Conservation (phyloP, 768 basidiomycete species). For the Leccinellum luteum region DNA sequence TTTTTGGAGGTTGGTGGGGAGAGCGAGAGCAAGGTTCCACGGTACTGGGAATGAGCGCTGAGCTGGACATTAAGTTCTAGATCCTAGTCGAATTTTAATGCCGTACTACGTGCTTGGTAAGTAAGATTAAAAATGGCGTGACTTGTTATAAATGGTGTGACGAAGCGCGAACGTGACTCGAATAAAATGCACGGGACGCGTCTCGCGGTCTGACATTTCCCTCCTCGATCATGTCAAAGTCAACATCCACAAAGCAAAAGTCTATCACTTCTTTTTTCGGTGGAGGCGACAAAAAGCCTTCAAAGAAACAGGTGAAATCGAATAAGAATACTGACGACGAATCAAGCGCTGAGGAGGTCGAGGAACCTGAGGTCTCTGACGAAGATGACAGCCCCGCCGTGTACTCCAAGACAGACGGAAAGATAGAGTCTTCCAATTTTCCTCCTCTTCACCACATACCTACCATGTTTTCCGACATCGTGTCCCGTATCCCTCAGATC, state of each 20-base stretch:
- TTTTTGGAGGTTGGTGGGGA: constrained; percentile 74
- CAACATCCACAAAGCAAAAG: constrained; percentile 49
- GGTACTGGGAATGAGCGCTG: constrained; percentile 69
- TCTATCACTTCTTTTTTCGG: constrained; percentile 57
- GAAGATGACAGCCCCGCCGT: constrained; percentile 31
- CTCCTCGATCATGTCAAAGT: constrained; percentile 48
- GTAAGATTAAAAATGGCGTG: constrained; percentile 12
- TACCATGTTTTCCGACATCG: constrained; percentile 74
- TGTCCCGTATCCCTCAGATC: constrained; percentile 62
- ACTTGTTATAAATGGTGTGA: constrained; percentile 14
- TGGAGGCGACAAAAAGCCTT: constrained; percentile 26
- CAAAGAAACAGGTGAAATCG: constrained; percentile 31
- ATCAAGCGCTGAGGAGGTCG: constrained; percentile 33
- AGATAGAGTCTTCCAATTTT: constrained; percentile 56
- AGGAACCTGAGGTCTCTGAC: constrained; percentile 31
- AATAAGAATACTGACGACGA: constrained; percentile 32
- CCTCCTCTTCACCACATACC: constrained; percentile 75
- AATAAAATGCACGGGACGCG: constrained; percentile 19
- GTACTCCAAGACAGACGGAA: constrained; percentile 37
- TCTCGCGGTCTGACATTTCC: neutral
- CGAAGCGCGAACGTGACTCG: constrained; percentile 25
- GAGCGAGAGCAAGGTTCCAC: constrained; percentile 58
- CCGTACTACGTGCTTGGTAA: neutral
- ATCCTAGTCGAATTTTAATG: neutral
- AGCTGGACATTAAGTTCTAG: neutral